Evolutionary conservation across 2,329 filamentous ascomycete genomes (phyloP).

Genomic region (Xylaria sp.): DNA sequence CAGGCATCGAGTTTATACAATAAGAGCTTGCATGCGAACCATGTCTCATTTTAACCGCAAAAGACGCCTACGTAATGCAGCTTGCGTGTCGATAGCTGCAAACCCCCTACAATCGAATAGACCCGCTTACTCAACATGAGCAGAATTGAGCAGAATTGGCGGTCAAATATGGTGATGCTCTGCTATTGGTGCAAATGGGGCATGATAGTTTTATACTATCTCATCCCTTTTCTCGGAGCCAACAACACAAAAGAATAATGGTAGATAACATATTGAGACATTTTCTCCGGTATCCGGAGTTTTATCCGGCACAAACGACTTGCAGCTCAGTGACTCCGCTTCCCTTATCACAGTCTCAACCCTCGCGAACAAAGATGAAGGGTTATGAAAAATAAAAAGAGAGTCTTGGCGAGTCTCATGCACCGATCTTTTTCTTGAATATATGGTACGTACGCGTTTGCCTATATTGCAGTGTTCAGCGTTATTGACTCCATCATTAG

Average conservation of each 20-base stretch:
- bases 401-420: neutral
- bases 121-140: neutral
- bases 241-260: neutral
- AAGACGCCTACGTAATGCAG: too few relatives aligned
- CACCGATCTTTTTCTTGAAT: neutral
- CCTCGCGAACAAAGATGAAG: neutral
- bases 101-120: neutral
- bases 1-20: neutral
- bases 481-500: neutral
- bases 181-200: too few relatives aligned
- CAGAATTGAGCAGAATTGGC: constrained; percentile 2
- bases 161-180: neutral
- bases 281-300: neutral
- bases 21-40: neutral
- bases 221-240: neutral
- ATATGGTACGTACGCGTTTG: neutral
- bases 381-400: neutral
- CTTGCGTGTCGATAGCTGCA: constrained; percentile 4
- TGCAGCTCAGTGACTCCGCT: neutral
- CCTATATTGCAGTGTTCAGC: neutral
- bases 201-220: neutral
- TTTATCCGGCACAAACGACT: neutral
- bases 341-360: neutral
- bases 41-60: neutral
- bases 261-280: neutral